These are phyloP conservation scores for Dioscorea zingiberensis DNA, from an alignment of 106 monocot genomes.

Conservation along the genomic window DNA sequence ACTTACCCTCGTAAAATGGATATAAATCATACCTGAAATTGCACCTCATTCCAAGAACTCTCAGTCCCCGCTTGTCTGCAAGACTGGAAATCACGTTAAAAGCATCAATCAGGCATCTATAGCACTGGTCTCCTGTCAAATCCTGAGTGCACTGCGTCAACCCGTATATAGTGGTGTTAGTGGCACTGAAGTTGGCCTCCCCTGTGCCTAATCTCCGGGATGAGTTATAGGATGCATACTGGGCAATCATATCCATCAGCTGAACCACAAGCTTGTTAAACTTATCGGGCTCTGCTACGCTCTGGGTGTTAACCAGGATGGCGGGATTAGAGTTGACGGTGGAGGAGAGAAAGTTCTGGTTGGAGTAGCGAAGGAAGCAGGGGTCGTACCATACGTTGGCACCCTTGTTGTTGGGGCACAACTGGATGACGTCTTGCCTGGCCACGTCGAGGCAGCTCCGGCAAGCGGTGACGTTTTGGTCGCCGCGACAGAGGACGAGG, in stretches of 20 bases:
- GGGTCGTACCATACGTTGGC: constrained; percentile 17
- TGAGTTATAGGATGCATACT: constrained; percentile 2
- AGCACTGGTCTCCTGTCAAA: constrained; percentile 3
- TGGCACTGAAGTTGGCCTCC: not conserved
- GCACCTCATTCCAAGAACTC: not conserved
- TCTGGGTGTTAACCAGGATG: not conserved
- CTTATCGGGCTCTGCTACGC: not conserved
- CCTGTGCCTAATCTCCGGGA: constrained; percentile 3
- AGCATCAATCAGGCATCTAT: constrained; percentile 3
- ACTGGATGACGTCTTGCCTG: not conserved
- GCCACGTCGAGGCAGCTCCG: constrained; percentile 20
- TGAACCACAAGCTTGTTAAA: not conserved
- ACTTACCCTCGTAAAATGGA: not conserved
- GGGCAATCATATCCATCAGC: constrained; percentile 1
- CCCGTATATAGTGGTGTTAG: constrained; percentile 7
- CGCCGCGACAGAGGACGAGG: constrained; percentile 44
- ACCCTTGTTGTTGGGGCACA: constrained; percentile 13
- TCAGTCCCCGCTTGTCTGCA: not conserved
- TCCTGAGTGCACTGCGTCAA: constrained; percentile 27
- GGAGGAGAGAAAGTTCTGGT: constrained; percentile 7
- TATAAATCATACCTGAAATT: not conserved
- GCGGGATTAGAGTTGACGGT: not conserved
- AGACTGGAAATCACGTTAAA: not conserved
- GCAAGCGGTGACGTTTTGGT: constrained; percentile 13
- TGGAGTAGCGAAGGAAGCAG: constrained; percentile 29